Percentiles rank a stretch among this genome's conserved stretches.
These are phyloP conservation scores for Apostasia shenzhenica DNA, from an alignment of 106 monocot genomes.

Conservation along the genomic window DNA sequence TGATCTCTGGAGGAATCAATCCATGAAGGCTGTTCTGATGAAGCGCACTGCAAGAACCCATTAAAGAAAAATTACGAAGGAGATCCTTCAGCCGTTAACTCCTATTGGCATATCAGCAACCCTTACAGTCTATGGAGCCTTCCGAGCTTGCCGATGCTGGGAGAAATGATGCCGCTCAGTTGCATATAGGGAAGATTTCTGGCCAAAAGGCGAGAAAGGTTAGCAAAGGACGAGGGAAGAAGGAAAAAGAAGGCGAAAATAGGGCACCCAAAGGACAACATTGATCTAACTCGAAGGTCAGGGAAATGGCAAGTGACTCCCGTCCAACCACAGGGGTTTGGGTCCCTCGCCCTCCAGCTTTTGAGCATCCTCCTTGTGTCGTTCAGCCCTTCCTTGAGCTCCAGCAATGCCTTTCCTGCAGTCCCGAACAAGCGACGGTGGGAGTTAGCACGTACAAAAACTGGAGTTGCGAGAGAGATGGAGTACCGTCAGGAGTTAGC, in stretches of 20 bases:
- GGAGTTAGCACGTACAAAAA: background rate
- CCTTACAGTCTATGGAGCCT: conserved; percentile 80
- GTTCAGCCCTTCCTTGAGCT: conserved; percentile 68
- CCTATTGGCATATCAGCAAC: background rate
- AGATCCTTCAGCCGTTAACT: background rate
- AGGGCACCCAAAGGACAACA: conserved; percentile 21
- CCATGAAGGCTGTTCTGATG: conserved; percentile 91
- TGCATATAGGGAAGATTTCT: conserved; percentile 87
- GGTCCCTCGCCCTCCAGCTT: conserved; percentile 53
- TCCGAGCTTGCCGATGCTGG: conserved; percentile 82
- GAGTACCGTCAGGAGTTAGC: conserved; percentile 8
- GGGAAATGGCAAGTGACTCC: conserved; percentile 77
- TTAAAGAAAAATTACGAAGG: background rate
- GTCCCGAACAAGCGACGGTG: background rate
- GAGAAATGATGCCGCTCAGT: conserved; percentile 74
- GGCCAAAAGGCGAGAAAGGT: conserved; percentile 2
- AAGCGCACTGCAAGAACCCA: conserved; percentile 43
- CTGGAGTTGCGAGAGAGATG: background rate
- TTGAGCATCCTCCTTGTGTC: conserved; percentile 33
- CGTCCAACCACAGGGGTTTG: conserved; percentile 78
- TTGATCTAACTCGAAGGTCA: conserved; percentile 73
- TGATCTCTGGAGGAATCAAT: conserved; percentile 70
- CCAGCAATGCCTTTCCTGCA: conserved; percentile 65
- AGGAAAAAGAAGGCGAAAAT: background rate
- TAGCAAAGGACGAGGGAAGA: background rate